Percentiles rank a stretch among this genome's conserved stretches.
These are phyloP conservation scores for Ochromonadaceae sp. DNA, from an alignment of 352 stramenopile genomes.

Conservation along the genomic window DNA sequence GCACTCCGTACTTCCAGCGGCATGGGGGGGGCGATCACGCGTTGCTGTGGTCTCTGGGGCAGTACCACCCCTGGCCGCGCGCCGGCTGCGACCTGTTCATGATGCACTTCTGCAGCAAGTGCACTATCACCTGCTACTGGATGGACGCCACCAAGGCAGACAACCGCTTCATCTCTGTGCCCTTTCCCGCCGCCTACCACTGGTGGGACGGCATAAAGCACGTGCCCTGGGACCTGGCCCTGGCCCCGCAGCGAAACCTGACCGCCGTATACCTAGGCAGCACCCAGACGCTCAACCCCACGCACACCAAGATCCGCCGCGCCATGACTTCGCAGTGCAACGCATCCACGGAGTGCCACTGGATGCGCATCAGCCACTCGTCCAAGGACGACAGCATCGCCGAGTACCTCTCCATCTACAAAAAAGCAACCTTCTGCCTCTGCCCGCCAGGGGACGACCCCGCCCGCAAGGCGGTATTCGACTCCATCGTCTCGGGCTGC, in stretches of 20 bases:
- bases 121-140: slow-evolving; percentile 12
- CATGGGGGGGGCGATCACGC: slow-evolving; percentile 1
- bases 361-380: slow-evolving; percentile 10
- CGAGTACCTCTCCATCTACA: slow-evolving; percentile 2
- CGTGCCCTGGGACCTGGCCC: not conserved
- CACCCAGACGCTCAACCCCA: slow-evolving; percentile 9
- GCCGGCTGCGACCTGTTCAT: slow-evolving; percentile 10
- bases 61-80: slow-evolving; percentile 14
- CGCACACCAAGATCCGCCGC: slow-evolving; percentile 11
- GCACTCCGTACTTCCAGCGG: not conserved
- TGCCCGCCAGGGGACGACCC: slow-evolving; percentile 17
- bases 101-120: not conserved
- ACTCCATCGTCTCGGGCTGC: slow-evolving; percentile 17
- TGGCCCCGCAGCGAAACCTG: not conserved
- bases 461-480: slow-evolving; percentile 19
- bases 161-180: slow-evolving; percentile 12
- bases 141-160: slow-evolving; percentile 10
- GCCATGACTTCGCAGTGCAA: slow-evolving; percentile 14
- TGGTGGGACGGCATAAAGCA: slow-evolving; percentile 13
- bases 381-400: slow-evolving; percentile 3
- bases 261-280: slow-evolving; percentile 12
- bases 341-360: not conserved
- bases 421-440: slow-evolving; percentile 19
- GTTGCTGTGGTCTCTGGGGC: slow-evolving; percentile 3
- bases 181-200: slow-evolving; percentile 6